Base-by-base conservation (phyloP, 495 filamentous ascomycete species). In the Aspergillus baeticus region DNA sequence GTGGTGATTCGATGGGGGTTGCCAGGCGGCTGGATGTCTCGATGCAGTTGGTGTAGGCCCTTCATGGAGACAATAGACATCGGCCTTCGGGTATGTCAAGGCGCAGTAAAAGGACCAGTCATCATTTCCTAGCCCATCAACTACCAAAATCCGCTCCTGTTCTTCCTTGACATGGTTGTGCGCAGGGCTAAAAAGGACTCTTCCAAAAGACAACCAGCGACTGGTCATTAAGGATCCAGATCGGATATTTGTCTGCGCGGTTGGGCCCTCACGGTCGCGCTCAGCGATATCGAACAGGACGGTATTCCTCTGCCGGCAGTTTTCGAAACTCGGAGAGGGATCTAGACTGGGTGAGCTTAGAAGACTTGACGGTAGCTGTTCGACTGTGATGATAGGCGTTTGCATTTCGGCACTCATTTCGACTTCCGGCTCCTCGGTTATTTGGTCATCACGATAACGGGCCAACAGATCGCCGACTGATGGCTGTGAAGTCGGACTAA, bases 41-140 rank as follows among this genome's bases (percentile, higher is more conserved):
- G 65, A 63, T 18, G 63, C 54, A 23, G 73, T 63, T 2, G 68
- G 66, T 15, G 70, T 62, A 20, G 69, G 66, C 8, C 67, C 67
- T 17, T 69, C 68, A 51, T 66, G 74, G 23, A 66, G 79, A 64
- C 90, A 95, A 78, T 96, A 96, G 55, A 98, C 86, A 17, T 86
- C 88, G 0, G 90, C 89, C 26, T 81, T 81, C 1, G 90, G 89
- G 60, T 98, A 98, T 2, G 92, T 95, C 66, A 96, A 81, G 13
- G 94, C 91, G 46, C 89, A 92, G 69, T 96, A 98, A 72, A 95
- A 98, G 3, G 92, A 96, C 95, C 95, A 99, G 69, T 99, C 95
- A 61, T 94, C 86, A 57, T 86, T 90, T 44, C 87, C 89, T 26
- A 98, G 83, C 10, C 95, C 95, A 69, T 99, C 94, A 37, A 99